These are phyloP conservation scores for Monilinia fructicola DNA, from an alignment of 2,329 filamentous ascomycete species.

Conservation along the genomic window DNA sequence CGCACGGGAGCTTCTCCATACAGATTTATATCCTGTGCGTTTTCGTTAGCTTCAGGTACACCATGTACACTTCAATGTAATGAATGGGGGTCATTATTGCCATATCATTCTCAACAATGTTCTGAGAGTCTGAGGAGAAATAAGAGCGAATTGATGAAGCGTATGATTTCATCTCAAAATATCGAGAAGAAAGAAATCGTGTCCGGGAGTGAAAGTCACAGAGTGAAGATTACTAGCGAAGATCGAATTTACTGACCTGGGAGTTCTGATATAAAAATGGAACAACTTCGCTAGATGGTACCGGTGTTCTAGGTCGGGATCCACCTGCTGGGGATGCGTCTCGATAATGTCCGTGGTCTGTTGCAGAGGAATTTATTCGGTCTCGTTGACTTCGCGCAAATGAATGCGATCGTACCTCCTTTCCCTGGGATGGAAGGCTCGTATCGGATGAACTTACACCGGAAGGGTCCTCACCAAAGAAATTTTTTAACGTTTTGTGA, in stretches of 20 bases:
- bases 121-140: constrained; percentile 20
- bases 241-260: constrained; percentile 54
- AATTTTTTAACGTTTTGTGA: constrained; percentile 80
- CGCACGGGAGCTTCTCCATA: constrained; percentile 78
- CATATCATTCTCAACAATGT: constrained; percentile 20
- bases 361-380: constrained; percentile 77
- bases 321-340: constrained; percentile 66
- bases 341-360: constrained; percentile 56
- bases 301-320: constrained; percentile 78
- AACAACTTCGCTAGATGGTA: constrained; percentile 88
- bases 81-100: constrained; percentile 21
- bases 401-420: constrained; percentile 63
- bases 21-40: constrained; percentile 67
- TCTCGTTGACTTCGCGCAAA: constrained; percentile 62
- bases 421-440: constrained; percentile 55
- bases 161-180: constrained; percentile 23
- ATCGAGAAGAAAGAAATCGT: constrained; percentile 4
- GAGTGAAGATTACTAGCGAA: constrained; percentile 19
- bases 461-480: constrained; percentile 88
- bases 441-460: constrained; percentile 72
- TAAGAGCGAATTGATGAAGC: constrained; percentile 21
- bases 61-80: constrained; percentile 21
- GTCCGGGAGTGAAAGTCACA: constrained; percentile 7
- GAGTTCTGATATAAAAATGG: constrained; percentile 95
- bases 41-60: constrained; percentile 17